These are phyloP conservation scores for Aspergillus ustus DNA, from an alignment of 2,329 filamentous ascomycete species.

Conservation along the genomic window DNA sequence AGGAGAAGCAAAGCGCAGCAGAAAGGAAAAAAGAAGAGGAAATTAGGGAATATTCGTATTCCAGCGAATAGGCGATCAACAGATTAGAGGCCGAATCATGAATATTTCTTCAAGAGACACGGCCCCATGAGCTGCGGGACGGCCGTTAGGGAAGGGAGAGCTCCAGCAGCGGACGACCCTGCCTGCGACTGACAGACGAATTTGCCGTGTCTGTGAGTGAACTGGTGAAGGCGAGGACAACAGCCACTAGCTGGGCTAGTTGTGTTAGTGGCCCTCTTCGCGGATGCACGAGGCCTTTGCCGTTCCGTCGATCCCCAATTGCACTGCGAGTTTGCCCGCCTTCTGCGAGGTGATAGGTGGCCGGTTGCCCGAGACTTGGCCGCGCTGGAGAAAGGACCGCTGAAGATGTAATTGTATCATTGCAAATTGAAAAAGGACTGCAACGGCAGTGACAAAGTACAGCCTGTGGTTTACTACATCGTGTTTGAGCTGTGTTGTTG, in stretches of 20 bases:
- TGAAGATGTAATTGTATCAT: not conserved
- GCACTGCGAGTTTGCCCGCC: not conserved
- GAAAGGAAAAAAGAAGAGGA: not conserved
- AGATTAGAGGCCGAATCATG: not conserved
- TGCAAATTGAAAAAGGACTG: not conserved
- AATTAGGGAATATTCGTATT: not conserved
- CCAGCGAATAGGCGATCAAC: not conserved
- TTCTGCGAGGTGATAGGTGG: too few species aligned
- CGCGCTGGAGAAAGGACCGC: not conserved
- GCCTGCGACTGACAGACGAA: not conserved
- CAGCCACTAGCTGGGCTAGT: not conserved
- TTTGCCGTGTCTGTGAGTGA: not conserved
- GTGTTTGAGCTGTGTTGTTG: not conserved
- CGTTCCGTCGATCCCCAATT: constrained; percentile 8
- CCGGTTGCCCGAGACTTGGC: not conserved
- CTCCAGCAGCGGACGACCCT: not conserved
- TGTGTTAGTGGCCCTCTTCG: not conserved
- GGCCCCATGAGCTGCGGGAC: not conserved
- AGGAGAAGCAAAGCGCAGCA: not conserved
- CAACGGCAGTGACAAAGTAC: not conserved
- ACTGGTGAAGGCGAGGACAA: not conserved
- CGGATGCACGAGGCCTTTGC: constrained; percentile 9
- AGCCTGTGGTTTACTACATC: not conserved
- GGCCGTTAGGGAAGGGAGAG: constrained; percentile 11
- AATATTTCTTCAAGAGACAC: not conserved